phyloP scores from a whole-genome alignment of 192 early-diverging fungal genomes.

The Powellomyces hirtus region DNA sequence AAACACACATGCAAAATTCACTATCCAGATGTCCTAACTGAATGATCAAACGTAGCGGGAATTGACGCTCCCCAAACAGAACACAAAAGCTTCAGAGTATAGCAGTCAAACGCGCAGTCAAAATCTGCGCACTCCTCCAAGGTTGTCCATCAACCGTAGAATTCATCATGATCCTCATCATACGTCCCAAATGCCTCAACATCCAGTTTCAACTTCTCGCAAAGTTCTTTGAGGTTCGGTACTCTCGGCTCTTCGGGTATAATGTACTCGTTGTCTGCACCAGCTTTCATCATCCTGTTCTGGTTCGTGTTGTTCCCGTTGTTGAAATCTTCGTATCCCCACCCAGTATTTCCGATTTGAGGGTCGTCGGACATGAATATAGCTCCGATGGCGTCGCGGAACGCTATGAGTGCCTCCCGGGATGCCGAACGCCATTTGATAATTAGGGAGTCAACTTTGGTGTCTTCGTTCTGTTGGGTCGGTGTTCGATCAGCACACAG shows the following conservation, averaged over 20 bases:
- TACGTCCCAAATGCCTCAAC: constrained; percentile 3
- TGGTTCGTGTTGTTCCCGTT: background rate
- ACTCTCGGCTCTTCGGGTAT: background rate
- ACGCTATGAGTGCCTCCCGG: background rate
- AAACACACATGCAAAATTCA: no score
- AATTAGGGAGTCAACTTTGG: constrained; percentile 1
- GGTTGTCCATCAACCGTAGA: no score
- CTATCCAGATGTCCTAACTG: no score
- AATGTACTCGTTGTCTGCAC: background rate
- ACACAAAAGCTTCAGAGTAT: no score
- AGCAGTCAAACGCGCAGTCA: no score
- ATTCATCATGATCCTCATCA: constrained; percentile 4
- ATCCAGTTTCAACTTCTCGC: background rate
- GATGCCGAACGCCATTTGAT: constrained; percentile 1
- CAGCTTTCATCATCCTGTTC: background rate
- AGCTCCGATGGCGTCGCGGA: constrained; percentile 1
- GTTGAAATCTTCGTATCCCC: background rate
- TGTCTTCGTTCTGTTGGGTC: constrained; percentile 6
- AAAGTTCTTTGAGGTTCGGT: constrained; percentile 1
- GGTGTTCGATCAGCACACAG: no score
- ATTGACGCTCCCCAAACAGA: no score
- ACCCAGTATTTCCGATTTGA: background rate
- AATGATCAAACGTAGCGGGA: no score
- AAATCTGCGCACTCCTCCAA: no score
- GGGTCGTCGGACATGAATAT: background rate